Evolutionary conservation across 2,329 filamentous ascomycete genomes (phyloP), one percentile per base, ranked within the genome.

Genomic region (Ophiostoma ulmi): DNA sequence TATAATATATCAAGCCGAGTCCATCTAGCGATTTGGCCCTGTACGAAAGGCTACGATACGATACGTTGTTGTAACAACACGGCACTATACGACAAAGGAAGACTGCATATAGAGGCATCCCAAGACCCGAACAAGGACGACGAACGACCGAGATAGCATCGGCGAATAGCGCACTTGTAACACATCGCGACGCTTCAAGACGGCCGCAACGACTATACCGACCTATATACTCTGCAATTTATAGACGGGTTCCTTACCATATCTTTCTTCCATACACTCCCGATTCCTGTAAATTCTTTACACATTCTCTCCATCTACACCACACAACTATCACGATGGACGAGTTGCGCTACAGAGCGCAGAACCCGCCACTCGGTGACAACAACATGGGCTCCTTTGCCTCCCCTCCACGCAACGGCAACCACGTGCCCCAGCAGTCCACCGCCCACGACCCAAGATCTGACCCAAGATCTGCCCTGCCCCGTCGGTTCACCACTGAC

Each of bases 401-500:
- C 77, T 90, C 91, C 77, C 89, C 91, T 77, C 87, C 88, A 76
- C 89, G 91, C 79, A 90, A 90, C 80, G 86, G 87, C 77, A 84
- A 83, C 77, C 87, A 88, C 77, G 84, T 89, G 79, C 84, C 83
- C 74, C 86, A 86, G 74, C 84, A 86, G 74, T 81, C 83, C 71
- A 79, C 83, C 73, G 79, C 86, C 74, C 86, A 88, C 79, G 92
- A 97, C 78, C 86, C 87, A 75, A 90, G 94, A 80, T 87, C 88
- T 79, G 92, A 97, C 78, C 86, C 87, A 75, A 89, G 94, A 80
- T 87, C 88, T 74, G 89, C 89, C 76, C 85, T 98, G 78, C 92
- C 94, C 80, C 90, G 94, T 77, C 91, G 94, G 78, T 98, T 98
- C 82, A 98, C 94, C 74, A 95, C 94, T 71, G 96, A 97, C 82